phyloP scores from a whole-genome alignment of 495 filamentous ascomycete genomes.

The Diplogelasinospora grovesii region DNA sequence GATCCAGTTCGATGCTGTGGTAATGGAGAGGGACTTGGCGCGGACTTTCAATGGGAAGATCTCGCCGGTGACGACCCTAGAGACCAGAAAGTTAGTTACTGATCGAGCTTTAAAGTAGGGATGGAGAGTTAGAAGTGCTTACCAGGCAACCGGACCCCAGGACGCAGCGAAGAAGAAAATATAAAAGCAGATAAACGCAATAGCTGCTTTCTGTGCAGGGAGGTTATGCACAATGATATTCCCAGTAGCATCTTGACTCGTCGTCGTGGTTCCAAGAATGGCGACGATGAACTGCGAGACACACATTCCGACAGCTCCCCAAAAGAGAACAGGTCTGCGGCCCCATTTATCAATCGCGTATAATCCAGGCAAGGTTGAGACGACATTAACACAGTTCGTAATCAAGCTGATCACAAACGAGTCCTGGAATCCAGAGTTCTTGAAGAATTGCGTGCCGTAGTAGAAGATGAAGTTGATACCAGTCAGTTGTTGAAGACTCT shows the following conservation, averaged over 20 bases:
- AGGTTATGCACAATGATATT: too few relatives aligned
- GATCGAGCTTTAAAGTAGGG: too few relatives aligned
- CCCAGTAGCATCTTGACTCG: too few relatives aligned
- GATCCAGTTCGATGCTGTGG: slow-evolving; percentile 72
- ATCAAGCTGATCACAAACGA: slow-evolving; percentile 75
- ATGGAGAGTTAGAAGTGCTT: too few relatives aligned
- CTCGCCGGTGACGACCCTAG: slow-evolving; percentile 82
- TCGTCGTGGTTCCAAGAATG: slow-evolving; percentile 66
- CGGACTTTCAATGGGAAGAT: slow-evolving; percentile 80
- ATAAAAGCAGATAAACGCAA: slow-evolving; percentile 76
- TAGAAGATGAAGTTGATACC: slow-evolving; percentile 87
- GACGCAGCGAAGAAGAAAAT: slow-evolving; percentile 76
- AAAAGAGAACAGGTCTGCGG: slow-evolving; percentile 70
- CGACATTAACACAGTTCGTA: slow-evolving; percentile 77
- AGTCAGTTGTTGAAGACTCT: too few relatives aligned
- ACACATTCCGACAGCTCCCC: slow-evolving; percentile 70
- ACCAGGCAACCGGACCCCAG: slow-evolving; percentile 74
- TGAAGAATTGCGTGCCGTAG: slow-evolving; percentile 75
- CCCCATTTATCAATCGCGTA: slow-evolving; percentile 73
- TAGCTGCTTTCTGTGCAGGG: too few relatives aligned
- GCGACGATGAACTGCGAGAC: slow-evolving; percentile 79
- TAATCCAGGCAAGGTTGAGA: slow-evolving; percentile 73
- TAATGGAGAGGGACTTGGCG: slow-evolving; percentile 69
- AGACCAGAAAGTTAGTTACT: too few relatives aligned
- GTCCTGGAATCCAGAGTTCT: slow-evolving; percentile 58